Percentiles rank a stretch among this genome's conserved stretches.
These are phyloP conservation scores for Wallacemonas sp. DNA, from an alignment of 208 protist species.

Conservation along the genomic window DNA sequence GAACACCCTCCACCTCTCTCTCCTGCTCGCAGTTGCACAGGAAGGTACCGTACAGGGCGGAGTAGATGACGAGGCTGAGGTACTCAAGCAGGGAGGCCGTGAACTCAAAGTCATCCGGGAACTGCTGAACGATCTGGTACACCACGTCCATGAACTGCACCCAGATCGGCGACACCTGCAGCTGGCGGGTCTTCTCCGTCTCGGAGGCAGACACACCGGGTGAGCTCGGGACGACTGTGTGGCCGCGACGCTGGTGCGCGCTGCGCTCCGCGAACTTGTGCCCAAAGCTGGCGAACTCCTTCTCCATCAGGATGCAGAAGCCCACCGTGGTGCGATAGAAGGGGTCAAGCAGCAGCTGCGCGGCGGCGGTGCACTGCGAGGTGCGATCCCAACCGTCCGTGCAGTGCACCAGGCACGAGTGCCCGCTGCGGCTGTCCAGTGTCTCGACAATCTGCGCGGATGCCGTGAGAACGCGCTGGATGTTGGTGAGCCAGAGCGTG, in stretches of 20 bases:
- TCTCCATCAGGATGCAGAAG: slow-evolving; percentile 94
- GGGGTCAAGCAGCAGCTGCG: slow-evolving; percentile 93
- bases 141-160: slow-evolving; percentile 96
- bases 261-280: slow-evolving; percentile 95
- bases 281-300: slow-evolving; percentile 95
- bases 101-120: slow-evolving; percentile 95
- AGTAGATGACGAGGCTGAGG: slow-evolving; percentile 88
- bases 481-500: slow-evolving; percentile 64
- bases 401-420: slow-evolving; percentile 92
- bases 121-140: slow-evolving; percentile 93
- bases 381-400: slow-evolving; percentile 96
- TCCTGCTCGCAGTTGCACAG: slow-evolving; percentile 85
- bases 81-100: slow-evolving; percentile 81
- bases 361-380: slow-evolving; percentile 78
- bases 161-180: slow-evolving; percentile 93
- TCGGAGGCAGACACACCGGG: slow-evolving; percentile 46
- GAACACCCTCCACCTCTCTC: slow-evolving; percentile 73
- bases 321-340: slow-evolving; percentile 95
- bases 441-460: slow-evolving; percentile 37
- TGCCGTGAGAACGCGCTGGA: slow-evolving; percentile 67
- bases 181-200: slow-evolving; percentile 39
- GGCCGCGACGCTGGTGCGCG: slow-evolving; percentile 65
- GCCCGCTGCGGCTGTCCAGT: slow-evolving; percentile 38
- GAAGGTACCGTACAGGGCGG: slow-evolving; percentile 87
- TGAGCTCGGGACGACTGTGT: slow-evolving; percentile 45